These are phyloP conservation scores for Parastagonospora nodorum DNA, from an alignment of 2,329 filamentous ascomycete genomes.

Conservation along the genomic window DNA sequence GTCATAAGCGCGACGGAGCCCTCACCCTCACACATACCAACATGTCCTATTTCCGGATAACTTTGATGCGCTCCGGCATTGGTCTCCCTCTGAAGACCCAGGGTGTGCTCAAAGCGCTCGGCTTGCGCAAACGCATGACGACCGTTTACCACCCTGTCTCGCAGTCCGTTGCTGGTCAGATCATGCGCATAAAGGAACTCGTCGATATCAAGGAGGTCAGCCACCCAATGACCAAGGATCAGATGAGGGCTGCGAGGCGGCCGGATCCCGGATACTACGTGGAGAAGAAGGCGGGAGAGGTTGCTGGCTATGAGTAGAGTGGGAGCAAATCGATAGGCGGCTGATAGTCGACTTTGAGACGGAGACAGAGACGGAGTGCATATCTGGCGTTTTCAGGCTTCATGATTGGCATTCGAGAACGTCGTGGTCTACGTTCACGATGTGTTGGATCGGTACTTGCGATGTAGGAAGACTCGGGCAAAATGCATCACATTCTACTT, in stretches of 20 bases:
- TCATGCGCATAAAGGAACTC: constrained; percentile 92
- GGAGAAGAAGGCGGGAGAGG: constrained; percentile 58
- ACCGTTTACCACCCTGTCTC: constrained; percentile 89
- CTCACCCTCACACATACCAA: constrained; percentile 1
- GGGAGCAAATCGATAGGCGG: too few species aligned
- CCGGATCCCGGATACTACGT: constrained; percentile 82
- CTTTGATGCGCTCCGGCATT: constrained; percentile 86
- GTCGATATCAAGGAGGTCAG: constrained; percentile 82
- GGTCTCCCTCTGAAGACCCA: constrained; percentile 77
- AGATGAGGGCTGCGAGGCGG: constrained; percentile 73
- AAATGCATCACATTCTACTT: too few species aligned
- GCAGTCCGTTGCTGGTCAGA: constrained; percentile 82
- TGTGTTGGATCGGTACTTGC: too few species aligned
- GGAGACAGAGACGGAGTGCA: too few species aligned
- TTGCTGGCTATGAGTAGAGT: too few species aligned
- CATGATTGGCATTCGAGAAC: too few species aligned
- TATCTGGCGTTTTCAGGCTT: too few species aligned
- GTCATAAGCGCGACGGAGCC: neutral
- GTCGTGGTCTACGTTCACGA: too few species aligned
- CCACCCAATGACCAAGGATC: constrained; percentile 62
- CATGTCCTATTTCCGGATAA: constrained; percentile 86
- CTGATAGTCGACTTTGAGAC: too few species aligned
- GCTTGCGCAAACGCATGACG: constrained; percentile 80
- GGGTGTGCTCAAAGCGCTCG: constrained; percentile 82
- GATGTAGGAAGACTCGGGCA: too few species aligned